These are phyloP conservation scores for Barbarea vulgaris DNA, from an alignment of 345 rosid species.

Conservation along the genomic window DNA sequence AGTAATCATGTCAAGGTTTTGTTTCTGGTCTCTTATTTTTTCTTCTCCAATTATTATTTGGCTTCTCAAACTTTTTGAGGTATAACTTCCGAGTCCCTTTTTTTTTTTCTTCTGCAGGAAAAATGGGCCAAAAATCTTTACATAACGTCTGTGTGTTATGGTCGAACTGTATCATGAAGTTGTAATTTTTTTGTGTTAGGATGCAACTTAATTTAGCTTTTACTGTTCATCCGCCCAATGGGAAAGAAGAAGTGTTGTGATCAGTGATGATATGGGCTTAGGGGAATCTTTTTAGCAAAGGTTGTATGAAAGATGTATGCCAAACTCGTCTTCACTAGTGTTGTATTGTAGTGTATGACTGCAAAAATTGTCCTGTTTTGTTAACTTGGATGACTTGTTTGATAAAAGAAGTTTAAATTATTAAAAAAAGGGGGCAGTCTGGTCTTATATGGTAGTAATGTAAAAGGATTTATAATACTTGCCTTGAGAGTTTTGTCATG, in stretches of 20 bases:
- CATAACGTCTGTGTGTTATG: conserved; percentile 87
- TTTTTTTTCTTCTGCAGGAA: conserved; percentile 58
- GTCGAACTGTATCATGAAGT: conserved; percentile 94
- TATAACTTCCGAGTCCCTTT: conserved; percentile 16
- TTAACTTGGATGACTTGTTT: conserved; percentile 47
- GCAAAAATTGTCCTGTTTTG: conserved; percentile 44
- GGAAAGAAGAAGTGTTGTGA: conserved; percentile 32
- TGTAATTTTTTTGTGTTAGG: conserved; percentile 41
- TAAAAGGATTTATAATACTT: neutral
- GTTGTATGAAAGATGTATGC: conserved; percentile 51
- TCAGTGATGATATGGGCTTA: conserved; percentile 36
- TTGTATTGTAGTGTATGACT: conserved; percentile 46
- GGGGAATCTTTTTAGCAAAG: conserved; percentile 35
- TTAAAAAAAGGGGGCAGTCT: neutral
- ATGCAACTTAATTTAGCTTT: conserved; percentile 33
- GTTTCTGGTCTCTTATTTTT: neutral
- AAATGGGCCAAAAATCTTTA: conserved; percentile 97
- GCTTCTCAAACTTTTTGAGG: neutral
- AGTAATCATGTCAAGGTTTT: conserved; percentile 93
- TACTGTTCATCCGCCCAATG: conserved; percentile 30
- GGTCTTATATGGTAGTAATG: conserved; percentile 16
- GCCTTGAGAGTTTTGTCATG: conserved; percentile 1
- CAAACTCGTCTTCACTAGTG: conserved; percentile 43
- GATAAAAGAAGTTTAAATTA: conserved; percentile 12
- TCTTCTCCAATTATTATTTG: neutral